Conservation (phyloP, 202 grass and related monocot species). For the Zoysia matrella region DNA sequence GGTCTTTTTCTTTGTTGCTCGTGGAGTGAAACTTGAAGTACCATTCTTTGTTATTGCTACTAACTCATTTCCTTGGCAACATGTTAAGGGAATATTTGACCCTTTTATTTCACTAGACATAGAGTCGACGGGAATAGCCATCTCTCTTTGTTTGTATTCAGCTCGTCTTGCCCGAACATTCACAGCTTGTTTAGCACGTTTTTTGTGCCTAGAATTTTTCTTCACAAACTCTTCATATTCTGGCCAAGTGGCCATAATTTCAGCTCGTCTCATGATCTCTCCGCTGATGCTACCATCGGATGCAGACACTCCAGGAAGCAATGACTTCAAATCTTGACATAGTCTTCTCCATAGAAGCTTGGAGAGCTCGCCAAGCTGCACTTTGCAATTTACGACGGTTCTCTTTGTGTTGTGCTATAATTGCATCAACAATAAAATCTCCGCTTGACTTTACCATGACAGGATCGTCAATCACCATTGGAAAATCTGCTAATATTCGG, state of each 20-base stretch:
- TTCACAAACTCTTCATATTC: too few species aligned
- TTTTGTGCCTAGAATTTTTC: neutral
- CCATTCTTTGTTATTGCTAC: too few species aligned
- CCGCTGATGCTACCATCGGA: too few species aligned
- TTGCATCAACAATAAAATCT: neutral
- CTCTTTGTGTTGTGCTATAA: neutral
- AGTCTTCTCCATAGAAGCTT: neutral
- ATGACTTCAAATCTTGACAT: neutral
- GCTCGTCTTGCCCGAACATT: neutral
- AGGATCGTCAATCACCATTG: neutral
- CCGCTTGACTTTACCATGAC: neutral
- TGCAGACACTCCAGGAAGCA: too few species aligned
- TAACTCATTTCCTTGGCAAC: too few species aligned
- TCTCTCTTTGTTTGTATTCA: too few species aligned
- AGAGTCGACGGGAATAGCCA: too few species aligned
- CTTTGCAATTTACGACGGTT: neutral
- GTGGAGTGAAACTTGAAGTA: too few species aligned
- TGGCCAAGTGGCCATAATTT: too few species aligned
- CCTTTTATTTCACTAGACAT: too few species aligned
- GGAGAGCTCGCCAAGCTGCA: neutral
- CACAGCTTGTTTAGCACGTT: neutral
- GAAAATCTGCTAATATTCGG: neutral
- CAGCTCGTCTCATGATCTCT: too few species aligned
- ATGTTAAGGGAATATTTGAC: too few species aligned
- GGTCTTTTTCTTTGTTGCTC: neutral